Conservation (phyloP, 176 grass and related monocot genomes). For the Aegilops sharonensis region DNA sequence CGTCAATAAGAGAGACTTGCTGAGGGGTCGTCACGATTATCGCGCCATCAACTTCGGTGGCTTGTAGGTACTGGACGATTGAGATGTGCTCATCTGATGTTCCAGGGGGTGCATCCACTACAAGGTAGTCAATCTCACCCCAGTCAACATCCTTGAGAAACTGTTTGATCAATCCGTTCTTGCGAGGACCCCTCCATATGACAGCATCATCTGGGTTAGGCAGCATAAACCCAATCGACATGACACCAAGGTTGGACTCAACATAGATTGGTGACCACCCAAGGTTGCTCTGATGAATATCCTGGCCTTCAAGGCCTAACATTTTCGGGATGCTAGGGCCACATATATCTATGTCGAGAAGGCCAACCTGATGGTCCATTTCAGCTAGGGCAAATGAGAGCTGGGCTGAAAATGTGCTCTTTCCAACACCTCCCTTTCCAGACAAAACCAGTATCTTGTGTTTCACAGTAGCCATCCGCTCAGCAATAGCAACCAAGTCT, state of each 20-base stretch:
- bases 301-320: conserved; percentile 69
- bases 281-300: conserved; percentile 87
- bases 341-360: conserved; percentile 77
- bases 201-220: conserved; percentile 67
- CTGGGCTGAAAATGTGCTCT: conserved; percentile 80
- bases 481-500: conserved; percentile 78
- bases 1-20: conserved; percentile 69
- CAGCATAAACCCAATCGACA: conserved; percentile 81
- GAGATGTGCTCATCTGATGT: conserved; percentile 98
- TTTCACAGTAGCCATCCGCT: conserved; percentile 70
- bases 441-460: conserved; percentile 86
- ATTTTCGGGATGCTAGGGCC: conserved; percentile 75
- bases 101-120: conserved; percentile 80
- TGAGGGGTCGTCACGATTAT: conserved; percentile 90
- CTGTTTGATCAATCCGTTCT: conserved; percentile 82
- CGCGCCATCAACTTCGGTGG: conserved; percentile 72
- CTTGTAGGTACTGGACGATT: conserved; percentile 88
- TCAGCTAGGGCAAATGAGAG: conserved; percentile 70
- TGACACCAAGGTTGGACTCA: conserved; percentile 74
- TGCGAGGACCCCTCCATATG: conserved; percentile 72
- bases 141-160: conserved; percentile 86
- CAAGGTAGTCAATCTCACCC: conserved; percentile 78
- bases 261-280: conserved; percentile 76
- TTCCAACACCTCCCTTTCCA: conserved; percentile 73
- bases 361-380: conserved; percentile 58